Base-by-base conservation (phyloP, 139 green algal species). In the Ettlia oleoabundans region DNA sequence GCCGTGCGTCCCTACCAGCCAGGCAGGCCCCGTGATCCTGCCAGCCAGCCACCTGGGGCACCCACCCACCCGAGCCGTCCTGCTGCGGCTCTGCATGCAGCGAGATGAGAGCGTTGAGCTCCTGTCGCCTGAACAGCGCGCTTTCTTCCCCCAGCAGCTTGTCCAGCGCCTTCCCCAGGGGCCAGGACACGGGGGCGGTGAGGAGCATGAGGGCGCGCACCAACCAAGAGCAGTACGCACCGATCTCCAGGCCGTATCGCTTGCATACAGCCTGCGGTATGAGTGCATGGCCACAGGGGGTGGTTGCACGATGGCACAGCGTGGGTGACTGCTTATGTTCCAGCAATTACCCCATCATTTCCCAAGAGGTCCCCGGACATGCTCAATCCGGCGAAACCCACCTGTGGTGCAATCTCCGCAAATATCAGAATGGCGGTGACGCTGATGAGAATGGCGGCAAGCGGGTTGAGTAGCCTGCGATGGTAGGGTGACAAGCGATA, bases 351-450 rank as follows among this genome's bases (percentile, higher is more conserved):
- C n/a, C n/a, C n/a, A n/a, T n/a, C n/a, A n/a, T n/a, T n/a, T n/a
- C n/a, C n/a, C n/a, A n/a, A n/a, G n/a, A n/a, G n/a, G n/a, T n/a
- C n/a, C n/a, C n/a, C n/a, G n/a, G n/a, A n/a, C n/a, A n/a, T n/a
- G n/a, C n/a, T n/a, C n/a, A n/a, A n/a, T n/a, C n/a, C n/a, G n/a
- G n/a, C n/a, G n/a, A n/a, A n/a, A 19, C 64, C 64, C 52, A 68
- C 72, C 52, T 79, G 72, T 4, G 94, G 94, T 7, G 92, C 41
- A 65, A 96, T 92, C 82, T 98, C 94, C 1, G 96, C 96, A 82
- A 99, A 97, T 0, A 98, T 53, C 8, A 98, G 89, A 32, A 98
- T 65, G 6, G 78, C 78, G 1, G 78, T 77, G 1, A 83, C 66
- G 1, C 85, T 93, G 33, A 98, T 75, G 15, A 96, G 43, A 19